A percentile compares a stretch with the other conserved stretches of the same genome.
Evolutionary conservation across 768 basidiomycete genomes (phyloP).

Genomic region (Calocybe gangraenosa): DNA sequence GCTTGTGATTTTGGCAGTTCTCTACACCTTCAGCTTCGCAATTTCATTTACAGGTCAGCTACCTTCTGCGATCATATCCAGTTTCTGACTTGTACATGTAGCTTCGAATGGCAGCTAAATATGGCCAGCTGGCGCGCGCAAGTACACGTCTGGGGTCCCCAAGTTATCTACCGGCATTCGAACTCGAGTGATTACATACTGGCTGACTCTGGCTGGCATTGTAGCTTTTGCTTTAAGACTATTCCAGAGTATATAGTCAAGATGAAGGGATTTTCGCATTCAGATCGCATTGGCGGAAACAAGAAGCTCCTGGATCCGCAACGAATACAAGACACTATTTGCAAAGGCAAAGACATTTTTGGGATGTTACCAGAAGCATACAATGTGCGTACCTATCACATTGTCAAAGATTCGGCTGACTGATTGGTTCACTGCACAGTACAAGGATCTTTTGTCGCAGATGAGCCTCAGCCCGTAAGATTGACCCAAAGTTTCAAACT

Average conservation of each 20-base stretch:
- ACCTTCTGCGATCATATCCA: not conserved
- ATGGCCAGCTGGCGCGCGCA: slow-evolving; percentile 54
- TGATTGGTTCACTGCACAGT: slow-evolving; percentile 27
- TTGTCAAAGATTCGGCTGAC: not conserved
- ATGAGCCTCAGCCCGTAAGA: slow-evolving; percentile 50
- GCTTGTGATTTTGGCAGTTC: slow-evolving; percentile 47
- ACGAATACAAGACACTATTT: slow-evolving; percentile 55
- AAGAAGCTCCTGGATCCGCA: slow-evolving; percentile 41
- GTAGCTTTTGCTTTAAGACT: slow-evolving; percentile 62
- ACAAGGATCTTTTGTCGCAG: slow-evolving; percentile 47
- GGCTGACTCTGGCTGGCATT: slow-evolving; percentile 67
- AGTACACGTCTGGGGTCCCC: slow-evolving; percentile 42
- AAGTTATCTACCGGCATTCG: slow-evolving; percentile 44
- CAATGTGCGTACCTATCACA: slow-evolving; percentile 32
- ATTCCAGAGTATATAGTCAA: slow-evolving; percentile 55
- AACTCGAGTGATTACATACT: slow-evolving; percentile 44
- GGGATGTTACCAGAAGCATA: slow-evolving; percentile 64
- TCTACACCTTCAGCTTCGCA: slow-evolving; percentile 58
- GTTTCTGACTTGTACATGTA: slow-evolving; percentile 14
- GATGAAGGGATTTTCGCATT: slow-evolving; percentile 60
- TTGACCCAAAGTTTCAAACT: not conserved
- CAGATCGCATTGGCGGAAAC: slow-evolving; percentile 52
- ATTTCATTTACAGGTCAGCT: slow-evolving; percentile 54
- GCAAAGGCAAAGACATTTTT: slow-evolving; percentile 58
- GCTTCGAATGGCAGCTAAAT: slow-evolving; percentile 57